Conservation (phyloP, 2,329 filamentous ascomycete genomes). For the Cladosporium sp. region DNA sequence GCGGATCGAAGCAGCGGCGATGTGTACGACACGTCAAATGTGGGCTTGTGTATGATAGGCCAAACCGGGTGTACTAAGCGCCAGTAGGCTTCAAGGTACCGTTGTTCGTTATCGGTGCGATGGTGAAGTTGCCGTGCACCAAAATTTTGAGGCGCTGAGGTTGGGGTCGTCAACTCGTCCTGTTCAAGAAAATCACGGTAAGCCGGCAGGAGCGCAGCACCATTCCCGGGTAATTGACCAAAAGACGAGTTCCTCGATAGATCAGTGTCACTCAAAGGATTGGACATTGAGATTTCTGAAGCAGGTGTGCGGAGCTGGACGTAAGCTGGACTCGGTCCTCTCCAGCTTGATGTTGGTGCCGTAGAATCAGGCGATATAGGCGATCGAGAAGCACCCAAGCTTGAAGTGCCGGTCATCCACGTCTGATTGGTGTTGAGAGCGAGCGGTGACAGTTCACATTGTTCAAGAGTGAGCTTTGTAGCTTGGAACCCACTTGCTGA, state of each 20-base stretch:
- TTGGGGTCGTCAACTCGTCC: slow-evolving; percentile 21
- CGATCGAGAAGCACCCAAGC: neutral
- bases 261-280: neutral
- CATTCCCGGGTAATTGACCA: neutral
- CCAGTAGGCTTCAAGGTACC: slow-evolving; percentile 49
- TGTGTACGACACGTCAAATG: slow-evolving; percentile 37
- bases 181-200: slow-evolving; percentile 26
- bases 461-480: neutral
- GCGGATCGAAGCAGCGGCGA: slow-evolving; percentile 47
- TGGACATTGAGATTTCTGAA: neutral
- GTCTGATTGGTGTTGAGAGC: neutral
- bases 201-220: slow-evolving; percentile 7
- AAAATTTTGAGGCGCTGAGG: slow-evolving; percentile 1
- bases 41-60: slow-evolving; percentile 46
- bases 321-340: neutral
- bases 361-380: neutral
- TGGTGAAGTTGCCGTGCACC: slow-evolving; percentile 6
- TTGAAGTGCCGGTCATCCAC: neutral
- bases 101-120: slow-evolving; percentile 31
- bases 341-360: neutral
- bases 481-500: neutral
- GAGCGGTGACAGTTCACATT: neutral
- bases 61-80: slow-evolving; percentile 46
- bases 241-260: neutral
- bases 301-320: neutral